Evolutionary conservation across 768 basidiomycete genomes (phyloP).

Genomic region (Tubosaeta sp.): DNA sequence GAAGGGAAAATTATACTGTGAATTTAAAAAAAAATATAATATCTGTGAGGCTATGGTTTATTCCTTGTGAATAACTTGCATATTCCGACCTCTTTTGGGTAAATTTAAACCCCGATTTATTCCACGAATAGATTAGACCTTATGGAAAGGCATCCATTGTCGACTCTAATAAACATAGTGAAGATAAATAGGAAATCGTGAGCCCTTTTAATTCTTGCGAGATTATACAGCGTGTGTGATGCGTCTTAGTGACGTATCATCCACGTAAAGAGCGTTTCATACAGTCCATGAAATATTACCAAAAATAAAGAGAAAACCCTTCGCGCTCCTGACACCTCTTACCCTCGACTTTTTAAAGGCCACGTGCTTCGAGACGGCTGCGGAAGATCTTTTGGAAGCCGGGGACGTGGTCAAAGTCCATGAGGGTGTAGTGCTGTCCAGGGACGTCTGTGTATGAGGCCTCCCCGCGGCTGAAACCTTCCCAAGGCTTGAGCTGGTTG

Average conservation of each 20-base stretch:
- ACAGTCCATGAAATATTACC: not conserved
- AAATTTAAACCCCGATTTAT: too few relatives aligned
- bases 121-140: too few relatives aligned
- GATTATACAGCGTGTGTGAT: not conserved
- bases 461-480: constrained; percentile 18
- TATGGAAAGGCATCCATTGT: too few relatives aligned
- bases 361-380: constrained; percentile 20
- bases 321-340: not conserved
- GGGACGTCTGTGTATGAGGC: constrained; percentile 23
- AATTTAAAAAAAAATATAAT: too few relatives aligned
- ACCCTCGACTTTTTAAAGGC: constrained; percentile 8
- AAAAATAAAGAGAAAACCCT: not conserved
- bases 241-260: too few relatives aligned
- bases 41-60: too few relatives aligned
- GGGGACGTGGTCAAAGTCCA: constrained; percentile 30
- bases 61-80: too few relatives aligned
- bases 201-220: not conserved
- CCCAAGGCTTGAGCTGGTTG: constrained; percentile 27
- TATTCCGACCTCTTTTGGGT: too few relatives aligned
- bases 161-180: not conserved
- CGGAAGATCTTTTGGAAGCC: constrained; percentile 29
- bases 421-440: constrained; percentile 28
- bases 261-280: not conserved
- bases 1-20: too few relatives aligned
- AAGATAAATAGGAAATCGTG: not conserved